Conservation (phyloP, 371 early-diverging fungal genomes). For the Coemansia sp. region DNA sequence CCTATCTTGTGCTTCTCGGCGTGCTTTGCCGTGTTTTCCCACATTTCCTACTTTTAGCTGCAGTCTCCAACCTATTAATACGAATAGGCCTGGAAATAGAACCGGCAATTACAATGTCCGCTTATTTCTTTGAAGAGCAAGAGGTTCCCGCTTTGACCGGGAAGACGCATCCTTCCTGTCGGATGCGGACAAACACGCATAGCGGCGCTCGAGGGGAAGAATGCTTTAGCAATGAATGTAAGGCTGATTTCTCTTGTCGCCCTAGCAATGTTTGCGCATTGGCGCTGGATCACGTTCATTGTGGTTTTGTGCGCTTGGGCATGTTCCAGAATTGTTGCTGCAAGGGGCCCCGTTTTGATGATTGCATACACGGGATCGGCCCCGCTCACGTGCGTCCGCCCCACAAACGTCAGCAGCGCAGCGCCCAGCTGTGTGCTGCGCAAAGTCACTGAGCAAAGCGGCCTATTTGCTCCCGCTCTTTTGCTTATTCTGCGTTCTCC, state of each 20-base stretch:
- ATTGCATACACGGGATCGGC: conserved; percentile 8
- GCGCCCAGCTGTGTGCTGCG: not conserved
- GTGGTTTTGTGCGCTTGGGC: too few relatives aligned
- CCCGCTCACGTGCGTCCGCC: conserved; percentile 18
- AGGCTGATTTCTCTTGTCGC: conserved; percentile 1
- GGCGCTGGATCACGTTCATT: conserved; percentile 1
- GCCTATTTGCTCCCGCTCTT: not conserved
- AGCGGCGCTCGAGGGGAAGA: not conserved
- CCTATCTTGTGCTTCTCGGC: not conserved
- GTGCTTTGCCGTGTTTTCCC: not conserved
- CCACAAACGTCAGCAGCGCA: conserved; percentile 11
- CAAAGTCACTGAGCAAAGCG: not conserved
- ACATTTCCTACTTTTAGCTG: conserved; percentile 1
- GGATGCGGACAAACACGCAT: not conserved
- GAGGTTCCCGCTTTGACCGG: not conserved
- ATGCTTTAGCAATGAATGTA: not conserved
- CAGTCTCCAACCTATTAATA: conserved; percentile 8
- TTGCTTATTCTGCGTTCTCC: not conserved
- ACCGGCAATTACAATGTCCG: not conserved
- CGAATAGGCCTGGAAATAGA: not conserved
- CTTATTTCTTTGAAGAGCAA: conserved; percentile 9
- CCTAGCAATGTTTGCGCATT: not conserved
- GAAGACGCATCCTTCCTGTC: not conserved
- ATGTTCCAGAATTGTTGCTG: conserved; percentile 4
- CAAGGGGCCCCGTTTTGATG: conserved; percentile 6